A percentile compares a stretch with the other conserved stretches of the same genome.
Evolutionary conservation across 176 grass and related monocot species (phyloP).

Genomic region (Pharus latifolius): DNA sequence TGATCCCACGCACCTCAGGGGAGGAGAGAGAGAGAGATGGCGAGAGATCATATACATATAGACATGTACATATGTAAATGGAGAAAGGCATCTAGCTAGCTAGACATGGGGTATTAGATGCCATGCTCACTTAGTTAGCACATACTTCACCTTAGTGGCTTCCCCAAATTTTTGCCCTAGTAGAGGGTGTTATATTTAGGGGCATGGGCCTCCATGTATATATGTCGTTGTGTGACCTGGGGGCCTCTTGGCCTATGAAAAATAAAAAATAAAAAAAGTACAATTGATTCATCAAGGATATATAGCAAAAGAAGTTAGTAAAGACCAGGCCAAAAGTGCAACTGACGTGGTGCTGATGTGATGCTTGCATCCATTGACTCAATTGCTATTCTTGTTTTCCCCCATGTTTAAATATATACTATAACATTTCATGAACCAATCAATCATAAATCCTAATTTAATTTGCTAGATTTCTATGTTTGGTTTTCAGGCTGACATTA

Average conservation of each 20-base stretch:
- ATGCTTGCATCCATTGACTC: slow-evolving; percentile 5
- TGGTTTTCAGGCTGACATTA: too few species aligned
- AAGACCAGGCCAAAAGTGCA: background rate
- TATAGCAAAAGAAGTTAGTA: background rate
- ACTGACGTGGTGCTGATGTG: slow-evolving; percentile 18
- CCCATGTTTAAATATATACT: too few species aligned
- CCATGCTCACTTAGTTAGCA: background rate
- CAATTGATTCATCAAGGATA: background rate
- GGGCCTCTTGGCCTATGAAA: slow-evolving; percentile 2
- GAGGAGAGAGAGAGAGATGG: background rate
- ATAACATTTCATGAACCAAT: too few species aligned
- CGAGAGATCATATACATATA: background rate
- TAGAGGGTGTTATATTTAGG: background rate
- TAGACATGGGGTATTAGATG: background rate
- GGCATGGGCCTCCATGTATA: slow-evolving; percentile 6
- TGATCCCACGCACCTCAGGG: background rate
- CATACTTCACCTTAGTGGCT: background rate
- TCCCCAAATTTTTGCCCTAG: background rate
- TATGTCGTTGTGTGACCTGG: slow-evolving; percentile 4
- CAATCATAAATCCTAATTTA: too few species aligned
- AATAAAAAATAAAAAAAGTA: too few species aligned
- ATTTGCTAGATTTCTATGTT: too few species aligned
- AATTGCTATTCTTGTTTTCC: background rate
- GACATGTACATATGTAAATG: background rate
- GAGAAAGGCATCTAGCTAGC: background rate